These are phyloP conservation scores for Solanum stenotomum DNA, from an alignment of 257 asterid species.

Conservation along the genomic window DNA sequence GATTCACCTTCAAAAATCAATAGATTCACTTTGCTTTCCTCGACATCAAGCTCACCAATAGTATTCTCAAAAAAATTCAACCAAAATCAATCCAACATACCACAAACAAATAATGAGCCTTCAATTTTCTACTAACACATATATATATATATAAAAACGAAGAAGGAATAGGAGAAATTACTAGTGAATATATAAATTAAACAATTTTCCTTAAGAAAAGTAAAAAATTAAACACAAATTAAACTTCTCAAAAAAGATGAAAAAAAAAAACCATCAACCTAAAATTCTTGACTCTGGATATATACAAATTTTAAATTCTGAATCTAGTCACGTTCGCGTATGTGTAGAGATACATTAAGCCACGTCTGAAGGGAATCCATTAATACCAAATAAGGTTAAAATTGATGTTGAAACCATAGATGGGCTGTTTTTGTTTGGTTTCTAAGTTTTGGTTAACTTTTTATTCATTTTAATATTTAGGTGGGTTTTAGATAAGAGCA, in stretches of 20 bases:
- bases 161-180: not conserved
- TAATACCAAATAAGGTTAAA: not conserved
- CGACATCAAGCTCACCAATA: not conserved
- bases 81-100: not conserved
- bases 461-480: not conserved
- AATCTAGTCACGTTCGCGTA: accelerated
- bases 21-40: not conserved
- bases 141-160: no score
- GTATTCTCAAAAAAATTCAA: not conserved
- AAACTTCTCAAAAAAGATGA: not conserved
- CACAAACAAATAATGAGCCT: not conserved
- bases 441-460: slow-evolving; percentile 11
- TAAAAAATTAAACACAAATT: not conserved
- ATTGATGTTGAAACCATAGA: not conserved
- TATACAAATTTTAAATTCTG: not conserved
- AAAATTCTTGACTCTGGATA: not conserved
- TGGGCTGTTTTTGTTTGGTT: slow-evolving; percentile 35
- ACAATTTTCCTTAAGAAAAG: not conserved
- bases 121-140: not conserved
- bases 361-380: not conserved
- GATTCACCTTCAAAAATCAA: no score
- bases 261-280: not conserved
- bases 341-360: not conserved
- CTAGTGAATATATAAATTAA: not conserved
- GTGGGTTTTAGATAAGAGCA: not conserved